Base-by-base conservation (phyloP, 1,284 basidiomycete genomes). In the Stygiomarasmius scandens region DNA sequence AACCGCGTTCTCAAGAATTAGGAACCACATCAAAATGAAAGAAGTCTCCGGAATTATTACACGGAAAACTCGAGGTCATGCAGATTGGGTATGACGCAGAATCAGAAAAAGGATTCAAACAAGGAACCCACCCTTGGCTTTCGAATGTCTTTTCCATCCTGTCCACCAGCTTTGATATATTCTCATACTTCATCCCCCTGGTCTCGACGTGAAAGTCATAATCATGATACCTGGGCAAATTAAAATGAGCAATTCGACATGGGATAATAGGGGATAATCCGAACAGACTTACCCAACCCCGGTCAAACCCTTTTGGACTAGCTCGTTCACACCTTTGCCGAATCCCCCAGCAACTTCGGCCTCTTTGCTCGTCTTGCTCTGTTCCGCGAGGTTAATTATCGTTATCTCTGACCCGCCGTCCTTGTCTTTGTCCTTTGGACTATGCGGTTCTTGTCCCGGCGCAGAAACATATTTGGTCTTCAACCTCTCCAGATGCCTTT, bases 151-250 rank as follows among this genome's bases (percentile, higher is more conserved):
- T 81, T 61, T 89, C 85, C 69, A 95, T 80, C 32, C 80, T 71
- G n/a, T 79, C 73, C 54, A 93, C 83, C 29, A 98, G 80, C 59
- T 89, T 89, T 5, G 85, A 83, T 54, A 98, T 95, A 59, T 96
- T 96, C 75, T 97, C 95, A 67, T 75, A 96, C 85, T 92, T 92
- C 92, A 95, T 95, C 16, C 94, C 93, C 68, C 83, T 89, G 5
- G 92, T 96, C 71, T 96, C 92, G 8, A 79, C 82, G 71, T 98
- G 96, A 71, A 98, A 98, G 69, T 97, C 95, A 67, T 95, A 97
- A 61, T 87, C 87, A 61, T 76, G 72, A 63, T 90, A 91, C 58
- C 82, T 86, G 53, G 48, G 12, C 29, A 32, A 12, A 32, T 6
- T 32, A 32, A 12, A 32, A n/a, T n/a, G n/a, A 12, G 29, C 12